A percentile compares a stretch with the other conserved stretches of the same genome.
These are phyloP conservation scores for Rhododendron simsii DNA, from an alignment of 148 eudicot species.

Conservation along the genomic window DNA sequence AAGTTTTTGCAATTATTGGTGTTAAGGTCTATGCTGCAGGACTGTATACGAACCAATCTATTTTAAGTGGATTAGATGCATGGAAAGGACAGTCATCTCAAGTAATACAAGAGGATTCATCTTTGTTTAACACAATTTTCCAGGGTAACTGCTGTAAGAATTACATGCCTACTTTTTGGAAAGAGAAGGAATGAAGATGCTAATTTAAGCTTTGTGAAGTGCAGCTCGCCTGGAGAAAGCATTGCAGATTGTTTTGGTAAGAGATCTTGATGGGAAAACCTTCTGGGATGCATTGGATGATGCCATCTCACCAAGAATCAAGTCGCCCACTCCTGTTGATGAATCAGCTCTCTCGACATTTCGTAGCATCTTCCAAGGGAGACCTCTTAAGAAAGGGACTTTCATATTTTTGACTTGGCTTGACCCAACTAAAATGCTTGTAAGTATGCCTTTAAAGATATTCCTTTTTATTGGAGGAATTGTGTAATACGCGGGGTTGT, in stretches of 20 bases:
- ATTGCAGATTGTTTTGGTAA: conserved; percentile 72
- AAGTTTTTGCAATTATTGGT: conserved; percentile 83
- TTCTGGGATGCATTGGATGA: conserved; percentile 97
- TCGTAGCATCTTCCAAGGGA: conserved; percentile 56
- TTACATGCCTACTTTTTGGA: neutral
- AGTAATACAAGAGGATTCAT: conserved; percentile 38
- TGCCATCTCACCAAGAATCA: conserved; percentile 76
- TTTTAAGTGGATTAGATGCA: conserved; percentile 45
- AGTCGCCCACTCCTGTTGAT: conserved; percentile 50
- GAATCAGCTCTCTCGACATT: conserved; percentile 65
- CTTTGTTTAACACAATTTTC: conserved; percentile 55
- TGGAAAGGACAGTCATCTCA: conserved; percentile 55
- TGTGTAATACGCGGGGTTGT: neutral
- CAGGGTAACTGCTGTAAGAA: conserved; percentile 42
- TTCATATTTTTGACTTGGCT: conserved; percentile 77
- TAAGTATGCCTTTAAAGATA: conserved; percentile 24
- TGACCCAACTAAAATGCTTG: conserved; percentile 73
- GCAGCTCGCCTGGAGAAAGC: conserved; percentile 85
- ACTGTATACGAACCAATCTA: conserved; percentile 49
- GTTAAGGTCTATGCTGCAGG: conserved; percentile 96
- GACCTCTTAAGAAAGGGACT: conserved; percentile 80
- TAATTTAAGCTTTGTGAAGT: conserved; percentile 20
- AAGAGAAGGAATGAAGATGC: neutral
- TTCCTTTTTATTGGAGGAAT: neutral
- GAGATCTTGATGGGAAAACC: conserved; percentile 91